These are phyloP conservation scores for Nidula microcarpa DNA, from an alignment of 768 basidiomycete species.

Conservation along the genomic window DNA sequence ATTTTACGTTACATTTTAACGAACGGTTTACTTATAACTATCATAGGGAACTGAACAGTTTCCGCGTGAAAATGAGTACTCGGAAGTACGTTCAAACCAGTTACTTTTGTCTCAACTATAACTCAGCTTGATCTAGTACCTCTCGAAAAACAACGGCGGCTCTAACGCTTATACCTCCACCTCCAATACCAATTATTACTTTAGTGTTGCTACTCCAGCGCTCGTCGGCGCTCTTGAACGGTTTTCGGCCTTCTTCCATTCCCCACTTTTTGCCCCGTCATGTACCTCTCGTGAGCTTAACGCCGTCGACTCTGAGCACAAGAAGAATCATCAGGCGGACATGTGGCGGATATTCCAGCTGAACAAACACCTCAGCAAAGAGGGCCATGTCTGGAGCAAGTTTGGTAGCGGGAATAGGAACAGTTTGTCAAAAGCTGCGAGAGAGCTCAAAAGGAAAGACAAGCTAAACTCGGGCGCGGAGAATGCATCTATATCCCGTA, in stretches of 20 bases:
- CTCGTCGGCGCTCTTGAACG: slow-evolving; percentile 71
- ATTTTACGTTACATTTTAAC: neutral
- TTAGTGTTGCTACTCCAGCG: slow-evolving; percentile 58
- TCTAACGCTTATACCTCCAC: slow-evolving; percentile 95
- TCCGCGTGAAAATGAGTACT: slow-evolving; percentile 93
- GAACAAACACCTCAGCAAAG: slow-evolving; percentile 79
- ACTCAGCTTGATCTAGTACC: slow-evolving; percentile 41
- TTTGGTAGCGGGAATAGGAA: slow-evolving; percentile 87
- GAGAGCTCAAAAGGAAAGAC: slow-evolving; percentile 48
- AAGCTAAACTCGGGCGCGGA: slow-evolving; percentile 25
- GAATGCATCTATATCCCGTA: slow-evolving; percentile 8
- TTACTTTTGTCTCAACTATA: slow-evolving; percentile 2
- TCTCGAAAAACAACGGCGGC: slow-evolving; percentile 75
- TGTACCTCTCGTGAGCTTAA: slow-evolving; percentile 89
- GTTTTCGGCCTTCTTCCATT: slow-evolving; percentile 86
- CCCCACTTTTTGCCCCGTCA: slow-evolving; percentile 83
- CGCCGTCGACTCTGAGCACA: slow-evolving; percentile 96
- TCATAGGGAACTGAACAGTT: slow-evolving; percentile 75
- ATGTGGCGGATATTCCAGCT: slow-evolving; percentile 94
- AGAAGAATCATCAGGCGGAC: slow-evolving; percentile 91
- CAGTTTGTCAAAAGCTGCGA: slow-evolving; percentile 64
- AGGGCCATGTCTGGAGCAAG: slow-evolving; percentile 84
- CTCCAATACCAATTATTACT: slow-evolving; percentile 88
- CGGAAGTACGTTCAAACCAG: slow-evolving; percentile 48
- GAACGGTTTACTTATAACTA: neutral